Percentiles rank a stretch among this genome's conserved stretches.
Evolutionary conservation across 495 filamentous ascomycete genomes (phyloP).

Genomic region (Penicillium coprophilum): DNA sequence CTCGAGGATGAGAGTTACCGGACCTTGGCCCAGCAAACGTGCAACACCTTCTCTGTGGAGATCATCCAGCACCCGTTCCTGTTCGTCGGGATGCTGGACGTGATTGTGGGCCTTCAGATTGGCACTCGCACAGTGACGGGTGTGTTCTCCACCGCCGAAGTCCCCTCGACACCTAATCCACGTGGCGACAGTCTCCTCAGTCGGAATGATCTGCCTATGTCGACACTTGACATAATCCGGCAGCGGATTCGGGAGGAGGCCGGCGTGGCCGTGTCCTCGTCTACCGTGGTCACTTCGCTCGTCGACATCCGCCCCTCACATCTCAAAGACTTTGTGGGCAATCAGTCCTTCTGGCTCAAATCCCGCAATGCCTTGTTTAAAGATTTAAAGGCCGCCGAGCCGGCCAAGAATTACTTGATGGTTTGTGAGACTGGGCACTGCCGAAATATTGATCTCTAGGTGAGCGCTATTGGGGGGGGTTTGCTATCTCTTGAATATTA

Average conservation of each 20-base stretch:
- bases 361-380: slow-evolving; percentile 49
- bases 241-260: slow-evolving; percentile 42
- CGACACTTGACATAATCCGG: slow-evolving; percentile 39
- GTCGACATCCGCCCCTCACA: slow-evolving; percentile 43
- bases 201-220: slow-evolving; percentile 30
- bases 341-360: slow-evolving; percentile 53
- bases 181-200: slow-evolving; percentile 26
- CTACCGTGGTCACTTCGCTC: slow-evolving; percentile 35
- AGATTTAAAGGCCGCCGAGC: slow-evolving; percentile 41
- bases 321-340: slow-evolving; percentile 52
- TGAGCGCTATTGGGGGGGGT: neutral
- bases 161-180: slow-evolving; percentile 7
- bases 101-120: slow-evolving; percentile 70
- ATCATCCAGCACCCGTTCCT: slow-evolving; percentile 89
- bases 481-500: neutral
- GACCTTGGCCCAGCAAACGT: slow-evolving; percentile 67
- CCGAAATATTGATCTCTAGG: slow-evolving; percentile 40
- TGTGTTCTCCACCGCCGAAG: slow-evolving; percentile 36
- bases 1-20: slow-evolving; percentile 66
- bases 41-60: slow-evolving; percentile 83
- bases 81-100: slow-evolving; percentile 74
- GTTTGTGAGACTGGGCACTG: slow-evolving; percentile 54
- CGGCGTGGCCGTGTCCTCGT: slow-evolving; percentile 40
- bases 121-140: slow-evolving; percentile 48
- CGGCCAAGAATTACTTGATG: slow-evolving; percentile 45